A percentile compares a stretch with the other conserved stretches of the same genome.
These are phyloP conservation scores for Actinidia chinensis DNA, from an alignment of 179 eudicot genomes.

Conservation along the genomic window DNA sequence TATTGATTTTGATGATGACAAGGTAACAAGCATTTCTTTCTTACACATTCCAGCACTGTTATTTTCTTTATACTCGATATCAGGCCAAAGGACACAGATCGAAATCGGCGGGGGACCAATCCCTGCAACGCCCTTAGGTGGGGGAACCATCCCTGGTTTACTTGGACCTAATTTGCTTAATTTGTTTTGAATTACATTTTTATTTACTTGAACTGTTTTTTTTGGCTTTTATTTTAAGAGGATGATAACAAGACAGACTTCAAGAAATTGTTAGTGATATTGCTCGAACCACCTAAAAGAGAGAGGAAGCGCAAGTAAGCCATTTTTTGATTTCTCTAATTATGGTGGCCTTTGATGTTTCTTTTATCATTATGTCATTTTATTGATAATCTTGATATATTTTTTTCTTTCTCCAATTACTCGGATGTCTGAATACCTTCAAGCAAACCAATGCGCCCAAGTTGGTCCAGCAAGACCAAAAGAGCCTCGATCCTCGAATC, in stretches of 20 bases:
- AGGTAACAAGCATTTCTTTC: constrained; percentile 45
- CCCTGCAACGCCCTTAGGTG: too few relatives aligned
- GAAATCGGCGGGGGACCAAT: too few relatives aligned
- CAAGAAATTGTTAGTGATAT: constrained; percentile 90
- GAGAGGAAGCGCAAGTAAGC: constrained; percentile 95
- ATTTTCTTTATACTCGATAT: too few relatives aligned
- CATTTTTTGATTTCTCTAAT: neutral
- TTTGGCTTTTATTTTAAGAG: constrained; percentile 28
- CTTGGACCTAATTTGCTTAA: constrained; percentile 8
- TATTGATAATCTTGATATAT: neutral
- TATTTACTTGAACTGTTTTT: neutral
- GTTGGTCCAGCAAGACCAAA: constrained; percentile 89
- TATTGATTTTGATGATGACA: constrained; percentile 91
- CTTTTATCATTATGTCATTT: neutral
- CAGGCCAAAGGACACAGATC: too few relatives aligned
- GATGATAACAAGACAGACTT: constrained; percentile 88
- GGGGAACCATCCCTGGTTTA: too few relatives aligned
- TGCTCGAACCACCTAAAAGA: constrained; percentile 94
- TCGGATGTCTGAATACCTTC: constrained; percentile 95
- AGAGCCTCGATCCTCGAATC: constrained; percentile 98
- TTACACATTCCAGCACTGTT: neutral
- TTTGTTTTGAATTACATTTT: neutral
- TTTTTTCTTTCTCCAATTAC: constrained; percentile 45
- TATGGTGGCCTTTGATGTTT: neutral
- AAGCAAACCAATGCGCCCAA: constrained; percentile 99